phyloP scores from a whole-genome alignment of 495 filamentous ascomycete species.

The Saxophila tyrrhenica region DNA sequence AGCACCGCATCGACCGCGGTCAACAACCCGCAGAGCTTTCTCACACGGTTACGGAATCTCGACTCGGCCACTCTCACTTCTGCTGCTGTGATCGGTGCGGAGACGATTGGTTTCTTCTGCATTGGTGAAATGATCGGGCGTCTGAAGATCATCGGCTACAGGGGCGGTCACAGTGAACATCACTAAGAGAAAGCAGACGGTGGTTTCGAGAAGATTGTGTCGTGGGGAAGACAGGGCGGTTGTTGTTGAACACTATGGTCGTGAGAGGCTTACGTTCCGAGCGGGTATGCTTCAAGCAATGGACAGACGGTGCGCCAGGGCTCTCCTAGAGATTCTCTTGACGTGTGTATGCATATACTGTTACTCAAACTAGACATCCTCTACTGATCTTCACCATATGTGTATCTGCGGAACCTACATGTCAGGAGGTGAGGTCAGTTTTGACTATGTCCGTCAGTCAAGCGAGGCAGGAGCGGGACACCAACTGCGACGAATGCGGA shows the following conservation, averaged over 20 bases:
- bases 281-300: not conserved
- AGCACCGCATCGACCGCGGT: conserved; percentile 29
- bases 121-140: conserved; percentile 94
- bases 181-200: not conserved
- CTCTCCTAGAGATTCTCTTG: not conserved
- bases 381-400: not conserved
- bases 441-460: not conserved
- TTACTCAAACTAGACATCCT: not conserved
- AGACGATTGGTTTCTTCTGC: conserved; percentile 93
- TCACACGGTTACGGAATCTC: conserved; percentile 57
- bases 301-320: conserved; percentile 3
- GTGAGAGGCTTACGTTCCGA: not conserved
- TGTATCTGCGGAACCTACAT: not conserved
- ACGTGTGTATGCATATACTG: conserved; percentile 16
- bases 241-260: no score
- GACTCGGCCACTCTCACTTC: conserved; percentile 54
- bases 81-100: conserved; percentile 65
- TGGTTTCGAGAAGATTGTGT: no score
- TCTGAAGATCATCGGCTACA: conserved; percentile 86
- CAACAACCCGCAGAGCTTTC: conserved; percentile 37
- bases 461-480: no score
- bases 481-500: not conserved
- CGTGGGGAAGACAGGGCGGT: no score
- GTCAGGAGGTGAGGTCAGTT: not conserved
- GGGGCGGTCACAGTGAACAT: conserved; percentile 22